Base-by-base conservation (phyloP, 2,329 filamentous ascomycete genomes). In the Colletotrichum sp. region DNA sequence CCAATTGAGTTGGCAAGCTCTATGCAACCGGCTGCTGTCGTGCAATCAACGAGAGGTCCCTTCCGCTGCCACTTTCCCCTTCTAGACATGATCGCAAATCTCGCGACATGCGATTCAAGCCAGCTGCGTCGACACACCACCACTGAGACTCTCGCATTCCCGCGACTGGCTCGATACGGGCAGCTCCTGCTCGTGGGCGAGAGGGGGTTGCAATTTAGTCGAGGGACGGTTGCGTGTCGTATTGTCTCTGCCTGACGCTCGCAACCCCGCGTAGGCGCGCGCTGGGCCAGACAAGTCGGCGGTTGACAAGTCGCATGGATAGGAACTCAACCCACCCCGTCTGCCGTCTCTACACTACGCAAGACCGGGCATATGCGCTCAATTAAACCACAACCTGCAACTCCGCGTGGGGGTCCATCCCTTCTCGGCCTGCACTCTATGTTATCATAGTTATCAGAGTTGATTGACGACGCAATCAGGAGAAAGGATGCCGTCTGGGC, bases 401-500 rank as follows among this genome's bases (percentile, higher is more conserved):
- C 43, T 28, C n/a, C n/a, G 56, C 73, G 70, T 75, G 73, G 73
- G 73, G 73, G 70, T 48, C 36, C 26, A 9, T 26, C 18, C 52
- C 61, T 24, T 32, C 38, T 28, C 32, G 28, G 16, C 15, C 18
- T 48, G 43, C 43, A 52, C 43, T 52, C 43, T 13, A 24, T 21
- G 43, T 52, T 62, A 56, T 52, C 68, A 65, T 43, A 70, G 15
- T n/a, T 28, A 56, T 36, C 67, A 26, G 24, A 67, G 65, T 55
- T 52, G 43, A 52, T 52, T 52, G 43, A 52, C 12, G 68, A 65
- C 43, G 68, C 38, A 16, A 64, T 64, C 28, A 56, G 21, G 24
- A 34, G 48, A 73, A 13, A 52, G 43, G n/a, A 24, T 52, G 43
- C n/a, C 43, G n/a, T 52, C 43, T 13, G 43, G n/a, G 43, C 43